Evolutionary conservation across 2,329 filamentous ascomycete genomes (phyloP), one percentile per base, ranked within the genome.

Genomic region (Thielaviopsis populi): DNA sequence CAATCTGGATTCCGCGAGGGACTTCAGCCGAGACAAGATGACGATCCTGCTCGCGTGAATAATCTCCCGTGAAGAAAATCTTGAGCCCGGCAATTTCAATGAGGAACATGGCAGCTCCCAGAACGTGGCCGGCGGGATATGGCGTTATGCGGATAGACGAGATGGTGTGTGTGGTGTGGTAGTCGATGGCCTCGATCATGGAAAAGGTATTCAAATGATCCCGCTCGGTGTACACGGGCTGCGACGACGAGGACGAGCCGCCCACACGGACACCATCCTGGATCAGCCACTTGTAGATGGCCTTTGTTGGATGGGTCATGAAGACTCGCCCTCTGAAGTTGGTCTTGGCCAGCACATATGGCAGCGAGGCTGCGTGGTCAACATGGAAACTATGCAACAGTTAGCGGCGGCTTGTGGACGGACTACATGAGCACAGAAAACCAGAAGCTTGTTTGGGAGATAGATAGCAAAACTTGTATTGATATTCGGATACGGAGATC

Each of bases 201-300:
- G 91, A 88, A 66, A 97, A 92, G 0, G 92, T 97, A 67, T 90
- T 91, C 33, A 96, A 80, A 74, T 97, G 91, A 72, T 99, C 94
- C 69, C 92, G 87, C 75, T 99, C 94, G 1, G 90, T 96, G 73
- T 96, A 99, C 56, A 97, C 84, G 71, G 89, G 79, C 79, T 94
- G 81, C 70, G 88, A 79, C 0, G 78, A 79, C 10, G 82, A 83
- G 1, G 83, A 84, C 3, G 82, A 85, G 71, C 85, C 88, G 72
- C 87, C 87, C 37, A 99, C 91, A 66, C 94, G 86, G 54, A 99
- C 89, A 69, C 91, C 95, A 75, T 99, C 94, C 74, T 96, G 91
- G 67, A 97, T 96, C 61, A 97, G 84, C 92, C 94, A 97, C 76
- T 97, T 97, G 82, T 99, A 99, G 73, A 99, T 99, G 70, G 94